Base-by-base conservation (phyloP, 2,329 filamentous ascomycete species). In the Lecanicillium sp. region DNA sequence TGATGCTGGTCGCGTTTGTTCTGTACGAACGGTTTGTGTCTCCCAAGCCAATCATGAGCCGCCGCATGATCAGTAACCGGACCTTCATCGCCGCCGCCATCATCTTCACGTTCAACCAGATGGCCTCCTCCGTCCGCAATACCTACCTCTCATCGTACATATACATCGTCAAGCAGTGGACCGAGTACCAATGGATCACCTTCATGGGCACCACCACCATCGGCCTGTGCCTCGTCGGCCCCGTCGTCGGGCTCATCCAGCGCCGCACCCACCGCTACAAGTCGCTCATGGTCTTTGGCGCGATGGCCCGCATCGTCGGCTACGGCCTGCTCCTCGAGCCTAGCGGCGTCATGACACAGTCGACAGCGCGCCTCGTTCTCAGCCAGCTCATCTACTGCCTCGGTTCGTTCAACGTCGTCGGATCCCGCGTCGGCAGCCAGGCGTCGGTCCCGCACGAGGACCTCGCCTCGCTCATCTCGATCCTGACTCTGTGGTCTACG, bases 401-500 rank as follows among this genome's bases (percentile, higher is more conserved):
- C 2, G 60, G 60, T n/a, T 61, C 66, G 0, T 59, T 68, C 54
- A 64, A 62, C 41, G 62, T 70, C 3, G 62, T 71, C 17, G 68
- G 67, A 27, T 64, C 58, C 5, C 64, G 67, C 10, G 68, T 71
- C 0, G 69, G 64, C 6, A 58, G 54, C 3, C 67, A 71, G 48
- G 67, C 66, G 10, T 70, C 68, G 0, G 68, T 71, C 0, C 66
- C 68, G 0, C 69, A 72, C 52, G 61, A 70, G 45, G 67, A 71
- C 35, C 51, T 72, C 41, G 66, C 69, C 2, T 56, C 61, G 1
- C 53, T 65, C 36, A 71, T 71, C 44, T 58, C 66, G 12, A 51
- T 67, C 1, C 53, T 69, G 9, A 61, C 67, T 0, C 55, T 70
- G 5, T 71, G 67, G 68, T 64, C 62, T 5, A 67, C 64, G 2